These are phyloP conservation scores for Leccinum uliginosum DNA, from an alignment of 768 basidiomycete species.

Conservation along the genomic window DNA sequence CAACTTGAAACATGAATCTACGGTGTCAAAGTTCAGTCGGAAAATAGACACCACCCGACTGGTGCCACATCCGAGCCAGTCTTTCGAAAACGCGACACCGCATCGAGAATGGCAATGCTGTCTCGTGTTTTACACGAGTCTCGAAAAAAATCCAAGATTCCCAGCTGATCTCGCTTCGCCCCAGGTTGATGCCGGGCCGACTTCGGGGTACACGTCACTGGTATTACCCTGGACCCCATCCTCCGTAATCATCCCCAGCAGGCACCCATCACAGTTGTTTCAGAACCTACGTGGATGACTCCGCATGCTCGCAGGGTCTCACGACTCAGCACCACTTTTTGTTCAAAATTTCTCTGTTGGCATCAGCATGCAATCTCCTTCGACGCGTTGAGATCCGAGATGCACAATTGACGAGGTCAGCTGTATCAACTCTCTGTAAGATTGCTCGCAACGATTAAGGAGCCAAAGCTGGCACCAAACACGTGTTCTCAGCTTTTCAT, in stretches of 20 bases:
- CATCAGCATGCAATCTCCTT: slow-evolving; percentile 3
- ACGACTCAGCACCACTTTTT: background rate
- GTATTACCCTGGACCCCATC: slow-evolving; percentile 7
- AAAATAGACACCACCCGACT: background rate
- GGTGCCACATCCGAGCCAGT: background rate
- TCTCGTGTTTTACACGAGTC: background rate
- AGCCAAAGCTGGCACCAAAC: slow-evolving; percentile 1
- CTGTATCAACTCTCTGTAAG: background rate
- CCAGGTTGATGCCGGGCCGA: too few species aligned
- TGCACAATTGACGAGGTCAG: background rate
- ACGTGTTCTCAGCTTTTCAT: slow-evolving; percentile 8
- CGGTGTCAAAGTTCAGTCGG: background rate
- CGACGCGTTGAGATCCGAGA: background rate
- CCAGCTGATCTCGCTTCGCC: background rate
- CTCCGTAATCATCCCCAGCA: background rate
- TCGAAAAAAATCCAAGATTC: background rate
- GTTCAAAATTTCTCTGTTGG: background rate
- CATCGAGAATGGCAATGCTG: background rate
- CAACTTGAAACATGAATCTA: background rate
- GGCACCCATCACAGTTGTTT: slow-evolving; percentile 1
- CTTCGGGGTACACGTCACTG: too few species aligned
- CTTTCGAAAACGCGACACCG: background rate
- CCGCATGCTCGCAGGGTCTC: slow-evolving; percentile 17
- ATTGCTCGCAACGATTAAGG: background rate
- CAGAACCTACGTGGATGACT: slow-evolving; percentile 1